Percentiles rank a stretch among this genome's conserved stretches.
Conservation (phyloP, 163 green algal genomes). For the Coccomyxa subellipsoidea region DNA sequence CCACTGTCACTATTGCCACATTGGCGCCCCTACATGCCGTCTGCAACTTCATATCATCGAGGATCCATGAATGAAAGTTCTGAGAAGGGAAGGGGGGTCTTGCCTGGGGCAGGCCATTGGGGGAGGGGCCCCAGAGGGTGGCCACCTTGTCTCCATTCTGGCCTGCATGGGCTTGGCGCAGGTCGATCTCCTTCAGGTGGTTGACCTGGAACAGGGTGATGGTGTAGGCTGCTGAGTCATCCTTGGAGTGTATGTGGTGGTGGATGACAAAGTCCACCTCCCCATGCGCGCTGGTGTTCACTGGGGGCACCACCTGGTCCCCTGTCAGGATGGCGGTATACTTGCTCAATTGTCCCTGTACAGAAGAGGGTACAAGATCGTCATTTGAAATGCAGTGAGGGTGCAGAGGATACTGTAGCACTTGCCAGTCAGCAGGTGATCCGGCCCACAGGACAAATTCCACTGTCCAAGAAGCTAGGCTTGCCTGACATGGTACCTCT, state of each 20-base stretch:
- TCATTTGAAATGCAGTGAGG: too few relatives aligned
- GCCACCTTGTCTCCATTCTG: not conserved
- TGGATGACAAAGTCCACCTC: not conserved
- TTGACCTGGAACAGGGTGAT: not conserved
- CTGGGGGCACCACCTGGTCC: not conserved
- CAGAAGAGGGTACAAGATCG: too few relatives aligned
- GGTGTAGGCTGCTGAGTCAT: not conserved
- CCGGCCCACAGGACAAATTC: too few relatives aligned
- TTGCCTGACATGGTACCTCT: too few relatives aligned
- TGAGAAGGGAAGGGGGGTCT: not conserved
- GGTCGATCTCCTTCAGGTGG: not conserved
- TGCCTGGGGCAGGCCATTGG: not conserved
- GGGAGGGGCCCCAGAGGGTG: not conserved
- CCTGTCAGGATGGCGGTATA: not conserved
- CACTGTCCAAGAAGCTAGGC: too few relatives aligned
- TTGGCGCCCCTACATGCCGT: too few relatives aligned
- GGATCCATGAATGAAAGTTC: too few relatives aligned
- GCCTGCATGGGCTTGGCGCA: not conserved
- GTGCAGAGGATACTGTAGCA: too few relatives aligned
- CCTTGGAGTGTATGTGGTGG: not conserved
- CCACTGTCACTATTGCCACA: too few relatives aligned
- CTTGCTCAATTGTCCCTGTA: not conserved
- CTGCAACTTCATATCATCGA: too few relatives aligned
- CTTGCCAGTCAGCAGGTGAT: too few relatives aligned
- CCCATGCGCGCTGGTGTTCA: not conserved